Base-by-base conservation (phyloP, 2,329 filamentous ascomycete genomes). In the Diaporthe australafricana region DNA sequence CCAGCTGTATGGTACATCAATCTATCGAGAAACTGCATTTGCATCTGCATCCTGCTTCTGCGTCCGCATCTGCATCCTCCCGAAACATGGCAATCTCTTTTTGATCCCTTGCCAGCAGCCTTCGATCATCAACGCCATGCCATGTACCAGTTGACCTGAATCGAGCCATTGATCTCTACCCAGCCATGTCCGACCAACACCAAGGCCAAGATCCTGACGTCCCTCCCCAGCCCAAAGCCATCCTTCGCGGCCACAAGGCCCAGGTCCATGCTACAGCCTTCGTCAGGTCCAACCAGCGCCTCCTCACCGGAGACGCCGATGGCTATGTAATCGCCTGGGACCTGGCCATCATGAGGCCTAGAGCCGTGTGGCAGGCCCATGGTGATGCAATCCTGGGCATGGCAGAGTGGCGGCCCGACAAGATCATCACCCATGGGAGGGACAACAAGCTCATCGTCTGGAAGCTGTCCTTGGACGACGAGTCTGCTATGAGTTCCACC, bases 241-340 rank as follows among this genome's bases (percentile, higher is more conserved):
- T 98, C 72, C 88, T 99, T 47, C 93, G 96, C 74, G 96, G 96
- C 67, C 96, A 98, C 84, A 88, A 89, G 69, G 88, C 93, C 0
- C 91, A 94, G 75, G 91, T 98, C 60, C 95, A 98, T 79, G 89
- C 90, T 25, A 87, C 95, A 5, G 84, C 88, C 67, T 96, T 98
- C 79, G 86, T 94, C 75, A 87, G 89, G 68, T 81, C 84, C 50
- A 98, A 98, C 80, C 87, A 89, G 71, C 92, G 94, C 42, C 90
- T 99, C 7, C 85, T 94, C 16, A 96, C 94, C 0, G 96, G 93
- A 45, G 96, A 99, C 82, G 93, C 94, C 11, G 93, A 98, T 52
- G 96, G 96, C 72, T 98, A 93, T 87, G 86, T 98, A 42, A 88
- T 97, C 8, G 84, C 95, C 27, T 99, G 96, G 96, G 92, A 94